Evolutionary conservation across 805 yeast genomes (phyloP), one percentile per base, ranked within the genome.

Genomic region (Cyberlindnera galapagoensis): DNA sequence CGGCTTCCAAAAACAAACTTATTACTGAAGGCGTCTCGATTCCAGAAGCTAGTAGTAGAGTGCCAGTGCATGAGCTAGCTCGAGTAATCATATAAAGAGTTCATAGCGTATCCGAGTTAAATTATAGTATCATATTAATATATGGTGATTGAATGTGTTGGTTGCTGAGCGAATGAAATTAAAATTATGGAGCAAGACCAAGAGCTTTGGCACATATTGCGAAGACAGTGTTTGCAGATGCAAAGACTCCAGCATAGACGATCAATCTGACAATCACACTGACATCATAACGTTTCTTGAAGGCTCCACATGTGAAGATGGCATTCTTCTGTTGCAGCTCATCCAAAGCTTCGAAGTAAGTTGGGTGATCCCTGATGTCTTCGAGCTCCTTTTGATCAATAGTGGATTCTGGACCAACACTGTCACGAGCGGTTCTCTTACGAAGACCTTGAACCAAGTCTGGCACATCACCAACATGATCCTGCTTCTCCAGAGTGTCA

Each of bases 221-320:
- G 30, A 62, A 57, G 2, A 50, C 50, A 5, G 59, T 24, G 5
- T 71, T 56, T 0, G 82, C 80, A 20, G 70, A 56, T 18, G 65
- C 47, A 0, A 92, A 70, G 18, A 90, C 74, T 0, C 97, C 97
- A 1, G 83, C 79, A 57, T 90, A 90, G 2, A 87, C 82, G 12
- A 81, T 57, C 40, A 83, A 61, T 47, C 94, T 68, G 8, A 92
- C 87, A 20, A 84, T 57, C 4, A 85, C 81, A 40, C 81, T 90
- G 19, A 81, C 77, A 35, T 77, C 87, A 44, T 80, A 78, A 30
- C 88, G 67, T 3, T 75, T 69, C 36, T 65, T 66, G 47, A 71
- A 73, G 0, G 75, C 81, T 11, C 69, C 72, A 42, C 67, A 60
- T 3, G 56, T 51, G 18, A 42, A 49, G 3, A 42, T 26, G 11